Conservation (phyloP, 768 basidiomycete species). For the Fomitopsis pulvina region DNA sequence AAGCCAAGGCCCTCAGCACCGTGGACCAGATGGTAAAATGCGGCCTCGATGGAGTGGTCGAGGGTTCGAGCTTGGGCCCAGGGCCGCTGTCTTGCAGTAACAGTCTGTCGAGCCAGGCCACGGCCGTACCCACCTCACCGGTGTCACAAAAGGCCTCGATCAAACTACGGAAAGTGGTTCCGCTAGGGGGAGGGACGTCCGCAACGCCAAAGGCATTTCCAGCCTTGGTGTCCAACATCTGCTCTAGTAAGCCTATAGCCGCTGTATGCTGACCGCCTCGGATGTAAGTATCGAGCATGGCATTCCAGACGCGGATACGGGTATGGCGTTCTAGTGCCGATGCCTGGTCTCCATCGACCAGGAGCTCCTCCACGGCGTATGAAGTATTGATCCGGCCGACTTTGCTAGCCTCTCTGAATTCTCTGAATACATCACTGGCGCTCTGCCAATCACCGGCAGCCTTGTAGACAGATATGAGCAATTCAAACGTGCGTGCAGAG, state of each 20-base stretch:
- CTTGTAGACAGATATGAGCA: slow-evolving; percentile 54
- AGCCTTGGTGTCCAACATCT: slow-evolving; percentile 53
- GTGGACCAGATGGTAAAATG: slow-evolving; percentile 45
- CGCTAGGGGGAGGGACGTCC: slow-evolving; percentile 50
- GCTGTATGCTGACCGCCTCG: slow-evolving; percentile 51
- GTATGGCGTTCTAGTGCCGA: slow-evolving; percentile 3
- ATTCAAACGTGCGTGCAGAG: slow-evolving; percentile 35
- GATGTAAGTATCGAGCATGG: slow-evolving; percentile 75
- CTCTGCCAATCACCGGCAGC: slow-evolving; percentile 41
- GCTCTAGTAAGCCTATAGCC: slow-evolving; percentile 59
- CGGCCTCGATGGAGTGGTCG: slow-evolving; percentile 42
- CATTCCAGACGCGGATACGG: slow-evolving; percentile 55
- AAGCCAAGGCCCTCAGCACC: slow-evolving; percentile 54
- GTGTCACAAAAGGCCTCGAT: slow-evolving; percentile 58
- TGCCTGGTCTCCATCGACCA: slow-evolving; percentile 6
- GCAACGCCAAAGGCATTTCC: slow-evolving; percentile 25
- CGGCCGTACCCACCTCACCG: slow-evolving; percentile 57
- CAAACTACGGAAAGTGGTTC: slow-evolving; percentile 57
- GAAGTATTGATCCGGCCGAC: slow-evolving; percentile 27
- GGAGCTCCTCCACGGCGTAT: slow-evolving; percentile 12
- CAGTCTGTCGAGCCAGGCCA: slow-evolving; percentile 67
- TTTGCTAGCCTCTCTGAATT: slow-evolving; percentile 41
- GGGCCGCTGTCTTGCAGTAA: slow-evolving; percentile 31
- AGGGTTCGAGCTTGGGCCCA: slow-evolving; percentile 34
- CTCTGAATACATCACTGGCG: slow-evolving; percentile 55